A percentile compares a stretch with the other conserved stretches of the same genome.
Evolutionary conservation across 2,329 filamentous ascomycete species (phyloP).

Genomic region (Phoma herbarum): DNA sequence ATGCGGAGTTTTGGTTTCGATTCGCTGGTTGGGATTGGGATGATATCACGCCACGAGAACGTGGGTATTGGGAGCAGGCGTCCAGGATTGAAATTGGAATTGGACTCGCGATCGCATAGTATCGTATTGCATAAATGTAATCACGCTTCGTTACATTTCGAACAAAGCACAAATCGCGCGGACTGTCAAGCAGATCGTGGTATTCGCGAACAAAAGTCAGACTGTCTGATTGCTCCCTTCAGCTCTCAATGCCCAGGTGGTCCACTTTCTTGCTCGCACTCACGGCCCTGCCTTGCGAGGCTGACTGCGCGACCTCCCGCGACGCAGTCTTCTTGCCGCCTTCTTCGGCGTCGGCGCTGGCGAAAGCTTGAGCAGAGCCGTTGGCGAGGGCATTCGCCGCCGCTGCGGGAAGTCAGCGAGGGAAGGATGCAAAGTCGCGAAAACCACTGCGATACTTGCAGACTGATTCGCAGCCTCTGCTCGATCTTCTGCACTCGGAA

Average conservation of each 20-base stretch:
- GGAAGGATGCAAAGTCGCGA: no score
- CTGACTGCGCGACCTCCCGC: slow-evolving; percentile 5
- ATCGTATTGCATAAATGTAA: neutral
- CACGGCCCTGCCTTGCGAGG: slow-evolving; percentile 24
- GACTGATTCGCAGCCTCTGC: no score
- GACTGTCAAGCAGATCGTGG: no score
- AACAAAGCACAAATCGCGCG: no score
- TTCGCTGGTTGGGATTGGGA: neutral
- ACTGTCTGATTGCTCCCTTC: neutral
- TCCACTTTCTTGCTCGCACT: slow-evolving; percentile 32
- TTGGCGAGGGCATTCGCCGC: slow-evolving; percentile 32
- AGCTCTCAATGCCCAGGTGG: slow-evolving; percentile 31
- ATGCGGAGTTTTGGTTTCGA: neutral
- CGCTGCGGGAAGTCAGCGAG: slow-evolving; percentile 14
- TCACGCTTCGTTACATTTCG: no score
- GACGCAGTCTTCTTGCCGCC: slow-evolving; percentile 20
- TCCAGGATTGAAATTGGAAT: no score
- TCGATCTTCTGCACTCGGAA: no score
- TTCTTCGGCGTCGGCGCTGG: slow-evolving; percentile 31
- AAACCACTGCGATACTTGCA: no score
- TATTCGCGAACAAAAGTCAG: no score
- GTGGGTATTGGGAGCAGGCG: neutral
- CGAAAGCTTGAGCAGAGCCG: slow-evolving; percentile 36
- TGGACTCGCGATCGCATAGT: neutral
- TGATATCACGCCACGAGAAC: neutral